A percentile compares a stretch with the other conserved stretches of the same genome.
Conservation (phyloP, 179 eudicot genomes). For the Heliamphora ciliata region DNA sequence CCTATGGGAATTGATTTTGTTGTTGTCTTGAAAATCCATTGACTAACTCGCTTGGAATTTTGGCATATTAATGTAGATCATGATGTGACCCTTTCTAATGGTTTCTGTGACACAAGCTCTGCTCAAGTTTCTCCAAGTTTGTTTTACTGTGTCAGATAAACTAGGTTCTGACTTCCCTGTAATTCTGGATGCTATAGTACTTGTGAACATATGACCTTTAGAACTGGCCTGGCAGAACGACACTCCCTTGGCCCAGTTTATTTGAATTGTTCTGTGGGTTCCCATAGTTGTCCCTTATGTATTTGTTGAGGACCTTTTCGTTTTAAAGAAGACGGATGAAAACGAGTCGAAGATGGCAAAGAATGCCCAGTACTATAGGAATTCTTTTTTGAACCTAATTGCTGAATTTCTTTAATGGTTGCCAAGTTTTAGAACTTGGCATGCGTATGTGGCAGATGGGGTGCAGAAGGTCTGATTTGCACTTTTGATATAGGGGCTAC, state of each 20-base stretch:
- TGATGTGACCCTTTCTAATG: background rate
- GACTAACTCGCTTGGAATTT: no score
- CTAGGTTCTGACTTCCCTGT: background rate
- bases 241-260: no score
- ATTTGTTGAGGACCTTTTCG: background rate
- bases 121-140: background rate
- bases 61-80: no score
- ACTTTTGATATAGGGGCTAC: conserved; percentile 47
- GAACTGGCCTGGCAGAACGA: background rate
- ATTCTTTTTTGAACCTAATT: background rate
- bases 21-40: no score
- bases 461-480: background rate
- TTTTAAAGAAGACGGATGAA: background rate
- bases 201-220: background rate
- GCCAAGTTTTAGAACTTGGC: background rate
- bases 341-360: background rate
- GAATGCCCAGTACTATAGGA: background rate
- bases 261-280: no score
- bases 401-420: background rate
- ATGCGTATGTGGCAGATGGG: background rate
- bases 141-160: background rate
- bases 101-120: background rate
- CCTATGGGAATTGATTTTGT: no score
- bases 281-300: background rate
- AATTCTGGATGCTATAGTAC: background rate